Base-by-base conservation (phyloP, 139 green algal genomes). In the Auxenochlorella pyrenoidosa region DNA sequence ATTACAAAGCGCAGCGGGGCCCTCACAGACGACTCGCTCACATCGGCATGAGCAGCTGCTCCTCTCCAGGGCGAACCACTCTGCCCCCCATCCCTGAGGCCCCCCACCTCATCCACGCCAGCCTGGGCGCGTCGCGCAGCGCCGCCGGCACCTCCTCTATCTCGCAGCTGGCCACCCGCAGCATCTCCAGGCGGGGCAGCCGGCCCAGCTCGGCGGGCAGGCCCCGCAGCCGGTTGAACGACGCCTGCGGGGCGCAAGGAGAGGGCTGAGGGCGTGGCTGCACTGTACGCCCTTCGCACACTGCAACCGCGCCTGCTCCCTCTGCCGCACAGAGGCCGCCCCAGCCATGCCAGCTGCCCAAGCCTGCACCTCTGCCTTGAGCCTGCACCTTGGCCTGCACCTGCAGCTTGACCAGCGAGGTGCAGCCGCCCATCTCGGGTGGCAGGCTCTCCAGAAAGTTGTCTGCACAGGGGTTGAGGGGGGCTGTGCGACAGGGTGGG, bases 401-500 rank as follows among this genome's bases (percentile, higher is more conserved):
- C 91, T 93, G 90, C 43, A 91, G 60, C 79, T 93, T 93, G 24
- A 94, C 84, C 34, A 94, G 68, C 0, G 41, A 43, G 6, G 34
- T 65, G 43, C 92, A 72, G 26, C 82, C 78, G 38, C 84, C 84
- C 66, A 94, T 90, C 26, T 85, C 89, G 73, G 89, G 80, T 0
- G 95, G 95, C 63, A 98, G 90, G 5, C n/a, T 71, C 34, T 85
- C 79, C 34, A 97, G 90, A 22, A 83, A 21, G 89, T 97, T 97
- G 87, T 97, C 94, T 26, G 80, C 41, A 3, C 78, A 79, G 95
- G 95, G 12, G 96, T 87, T 87, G 95, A 93, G 41, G 95, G 93
- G 51, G 95, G 87, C 32, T 41, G 65, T 58, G 54, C 5, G 8
- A n/a, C 28, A 34, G 26, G 19, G 13, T 44, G 54, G n/a, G n/a